A percentile compares a stretch with the other conserved stretches of the same genome.
phyloP scores from a whole-genome alignment of 139 green algal species.

The Auxenochlorella pyrenoidosa region DNA sequence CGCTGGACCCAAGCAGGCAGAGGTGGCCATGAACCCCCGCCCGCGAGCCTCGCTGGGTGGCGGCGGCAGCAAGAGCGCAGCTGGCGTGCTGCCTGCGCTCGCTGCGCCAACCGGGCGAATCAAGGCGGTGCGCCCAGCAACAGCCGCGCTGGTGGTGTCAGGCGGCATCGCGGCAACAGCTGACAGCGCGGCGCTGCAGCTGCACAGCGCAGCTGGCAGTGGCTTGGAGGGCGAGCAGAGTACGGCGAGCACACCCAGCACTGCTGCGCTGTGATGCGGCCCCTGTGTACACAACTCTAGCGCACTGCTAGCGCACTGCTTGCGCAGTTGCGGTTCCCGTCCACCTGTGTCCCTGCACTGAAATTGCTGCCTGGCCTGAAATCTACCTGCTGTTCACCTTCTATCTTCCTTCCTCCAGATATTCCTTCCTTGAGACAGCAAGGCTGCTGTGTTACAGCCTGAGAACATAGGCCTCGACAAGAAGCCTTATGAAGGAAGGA shows the following conservation, averaged over 20 bases:
- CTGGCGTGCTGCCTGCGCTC: not conserved
- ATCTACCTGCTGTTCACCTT: too few relatives aligned
- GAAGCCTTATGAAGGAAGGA: too few relatives aligned
- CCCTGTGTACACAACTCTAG: too few relatives aligned
- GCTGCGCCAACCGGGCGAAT: not conserved
- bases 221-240: not conserved
- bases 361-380: too few relatives aligned
- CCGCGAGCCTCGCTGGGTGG: not conserved
- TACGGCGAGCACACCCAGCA: not conserved
- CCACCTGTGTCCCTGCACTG: too few relatives aligned
- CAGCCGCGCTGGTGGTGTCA: not conserved
- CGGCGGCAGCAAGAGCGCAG: not conserved
- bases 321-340: too few relatives aligned
- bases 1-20: not conserved
- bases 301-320: too few relatives aligned
- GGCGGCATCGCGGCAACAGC: not conserved
- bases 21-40: not conserved
- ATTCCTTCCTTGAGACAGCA: too few relatives aligned
- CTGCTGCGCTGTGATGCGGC: not conserved
- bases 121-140: not conserved
- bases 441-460: too few relatives aligned
- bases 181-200: not conserved
- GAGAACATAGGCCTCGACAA: too few relatives aligned
- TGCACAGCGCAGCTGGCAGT: not conserved
- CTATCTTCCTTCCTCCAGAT: too few relatives aligned